These are phyloP conservation scores for Trametopsis cervina DNA, from an alignment of 768 basidiomycete genomes.

Conservation along the genomic window DNA sequence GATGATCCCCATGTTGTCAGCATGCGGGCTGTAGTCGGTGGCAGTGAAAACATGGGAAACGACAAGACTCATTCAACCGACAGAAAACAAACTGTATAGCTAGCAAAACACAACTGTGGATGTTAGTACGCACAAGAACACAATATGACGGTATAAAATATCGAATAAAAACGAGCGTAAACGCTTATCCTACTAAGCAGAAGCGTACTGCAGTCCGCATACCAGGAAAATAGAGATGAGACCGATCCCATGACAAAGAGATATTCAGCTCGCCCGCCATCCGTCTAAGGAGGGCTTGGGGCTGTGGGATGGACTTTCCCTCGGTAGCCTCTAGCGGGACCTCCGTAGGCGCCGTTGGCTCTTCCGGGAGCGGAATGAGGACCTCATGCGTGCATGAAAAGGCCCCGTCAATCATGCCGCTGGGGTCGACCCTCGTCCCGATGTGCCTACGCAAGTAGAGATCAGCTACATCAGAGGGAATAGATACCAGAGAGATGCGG, in stretches of 20 bases:
- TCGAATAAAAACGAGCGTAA: background rate
- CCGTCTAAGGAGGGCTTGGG: conserved; percentile 20
- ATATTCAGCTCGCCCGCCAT: conserved; percentile 55
- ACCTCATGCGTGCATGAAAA: conserved; percentile 26
- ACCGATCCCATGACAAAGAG: conserved; percentile 42
- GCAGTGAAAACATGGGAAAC: no score
- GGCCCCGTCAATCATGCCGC: conserved; percentile 29
- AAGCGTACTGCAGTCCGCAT: conserved; percentile 48
- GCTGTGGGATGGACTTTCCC: background rate
- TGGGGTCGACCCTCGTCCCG: conserved; percentile 3
- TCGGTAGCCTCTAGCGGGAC: background rate
- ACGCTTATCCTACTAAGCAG: conserved; percentile 35
- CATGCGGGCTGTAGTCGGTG: no score
- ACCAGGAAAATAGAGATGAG: conserved; percentile 47
- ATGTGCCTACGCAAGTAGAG: background rate
- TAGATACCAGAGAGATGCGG: background rate
- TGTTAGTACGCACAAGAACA: no score
- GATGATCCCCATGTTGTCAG: no score
- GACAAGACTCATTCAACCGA: no score
- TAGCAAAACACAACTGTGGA: no score
- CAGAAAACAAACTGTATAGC: no score
- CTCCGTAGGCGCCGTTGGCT: background rate
- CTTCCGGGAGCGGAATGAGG: conserved; percentile 2
- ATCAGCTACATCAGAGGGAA: background rate
- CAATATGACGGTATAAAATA: background rate